A percentile compares a stretch with the other conserved stretches of the same genome.
These are phyloP conservation scores for Capronia coronata DNA, from an alignment of 2,329 filamentous ascomycete species.

Conservation along the genomic window DNA sequence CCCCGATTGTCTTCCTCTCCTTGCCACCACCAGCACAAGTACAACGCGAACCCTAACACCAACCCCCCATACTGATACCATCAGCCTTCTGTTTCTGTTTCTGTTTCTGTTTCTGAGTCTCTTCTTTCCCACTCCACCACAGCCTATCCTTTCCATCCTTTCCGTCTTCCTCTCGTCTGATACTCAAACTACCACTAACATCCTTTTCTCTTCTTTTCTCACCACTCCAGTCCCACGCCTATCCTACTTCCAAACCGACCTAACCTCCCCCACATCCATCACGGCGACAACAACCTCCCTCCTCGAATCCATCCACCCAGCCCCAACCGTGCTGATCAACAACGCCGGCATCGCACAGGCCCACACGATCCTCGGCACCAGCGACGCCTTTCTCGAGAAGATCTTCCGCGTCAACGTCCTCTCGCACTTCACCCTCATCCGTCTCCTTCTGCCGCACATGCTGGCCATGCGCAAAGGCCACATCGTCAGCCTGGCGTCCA, in stretches of 20 bases:
- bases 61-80: too few species aligned
- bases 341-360: slow-evolving; percentile 59
- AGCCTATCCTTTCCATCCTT: too few species aligned
- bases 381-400: slow-evolving; percentile 55
- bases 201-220: not conserved
- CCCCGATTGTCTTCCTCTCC: too few species aligned
- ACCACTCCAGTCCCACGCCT: slow-evolving; percentile 15
- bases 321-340: slow-evolving; percentile 65
- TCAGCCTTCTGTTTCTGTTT: too few species aligned
- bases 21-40: too few species aligned
- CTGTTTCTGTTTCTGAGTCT: too few species aligned
- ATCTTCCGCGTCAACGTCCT: slow-evolving; percentile 67
- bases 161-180: too few species aligned
- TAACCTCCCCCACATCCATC: slow-evolving; percentile 54
- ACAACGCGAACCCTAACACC: too few species aligned
- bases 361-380: slow-evolving; percentile 54
- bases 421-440: slow-evolving; percentile 58
- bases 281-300: slow-evolving; percentile 49
- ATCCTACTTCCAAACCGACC: slow-evolving; percentile 42
- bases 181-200: too few species aligned
- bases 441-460: slow-evolving; percentile 62
- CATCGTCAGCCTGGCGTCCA: slow-evolving; percentile 62
- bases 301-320: slow-evolving; percentile 35
- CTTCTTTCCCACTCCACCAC: too few species aligned
- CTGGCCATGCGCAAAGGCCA: slow-evolving; percentile 60